Conservation (phyloP, 2,329 filamentous ascomycete genomes). For the Colletotrichum sp. region DNA sequence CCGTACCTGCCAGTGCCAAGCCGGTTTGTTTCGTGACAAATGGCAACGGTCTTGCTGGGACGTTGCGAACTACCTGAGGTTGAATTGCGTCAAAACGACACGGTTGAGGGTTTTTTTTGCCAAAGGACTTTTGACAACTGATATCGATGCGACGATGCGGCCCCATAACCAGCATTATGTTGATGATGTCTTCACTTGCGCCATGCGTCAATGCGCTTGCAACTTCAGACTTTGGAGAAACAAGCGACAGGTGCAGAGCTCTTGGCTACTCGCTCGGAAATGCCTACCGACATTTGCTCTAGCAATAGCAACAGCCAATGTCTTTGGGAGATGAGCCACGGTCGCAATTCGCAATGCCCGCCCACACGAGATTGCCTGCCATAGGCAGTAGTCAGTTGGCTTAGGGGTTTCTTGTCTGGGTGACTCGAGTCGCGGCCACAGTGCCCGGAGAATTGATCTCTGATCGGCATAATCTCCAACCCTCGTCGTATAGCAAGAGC, state of each 20-base stretch:
- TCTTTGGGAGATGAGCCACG: constrained; percentile 5
- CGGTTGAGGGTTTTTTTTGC: background rate
- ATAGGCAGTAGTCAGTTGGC: background rate
- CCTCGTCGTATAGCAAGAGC: background rate
- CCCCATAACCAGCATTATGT: background rate
- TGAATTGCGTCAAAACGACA: background rate
- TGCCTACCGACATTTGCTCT: background rate
- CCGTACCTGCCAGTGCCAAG: background rate
- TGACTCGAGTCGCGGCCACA: background rate
- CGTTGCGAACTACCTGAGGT: background rate
- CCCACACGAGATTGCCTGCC: constrained; percentile 4
- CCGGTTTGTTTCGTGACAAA: background rate
- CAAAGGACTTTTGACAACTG: background rate
- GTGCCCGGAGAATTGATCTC: background rate
- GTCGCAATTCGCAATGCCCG: constrained; percentile 1
- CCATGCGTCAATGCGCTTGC: background rate
- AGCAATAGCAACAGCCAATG: background rate
- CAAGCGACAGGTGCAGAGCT: background rate
- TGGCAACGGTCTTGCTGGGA: background rate
- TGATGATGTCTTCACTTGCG: background rate
- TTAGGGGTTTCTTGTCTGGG: background rate
- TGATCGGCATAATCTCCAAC: background rate
- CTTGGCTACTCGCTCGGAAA: background rate
- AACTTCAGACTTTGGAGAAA: background rate
- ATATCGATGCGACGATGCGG: background rate